Evolutionary conservation across 2,329 filamentous ascomycete genomes (phyloP).

Genomic region (Proliferodiscus dingleyae): DNA sequence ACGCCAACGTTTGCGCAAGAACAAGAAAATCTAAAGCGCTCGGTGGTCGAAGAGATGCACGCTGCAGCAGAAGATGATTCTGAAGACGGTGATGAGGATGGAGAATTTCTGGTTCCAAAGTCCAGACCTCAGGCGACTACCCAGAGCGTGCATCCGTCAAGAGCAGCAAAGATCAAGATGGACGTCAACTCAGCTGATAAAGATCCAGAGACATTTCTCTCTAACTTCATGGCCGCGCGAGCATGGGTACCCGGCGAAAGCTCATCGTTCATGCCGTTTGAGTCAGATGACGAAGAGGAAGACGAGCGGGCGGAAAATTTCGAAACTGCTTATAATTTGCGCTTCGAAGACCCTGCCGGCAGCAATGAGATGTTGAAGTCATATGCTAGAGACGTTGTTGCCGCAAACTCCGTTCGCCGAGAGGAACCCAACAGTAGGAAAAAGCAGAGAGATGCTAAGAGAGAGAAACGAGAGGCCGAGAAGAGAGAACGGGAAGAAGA

Average conservation of each 20-base stretch:
- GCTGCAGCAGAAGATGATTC: conserved; percentile 46
- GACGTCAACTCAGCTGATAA: conserved; percentile 76
- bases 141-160: conserved; percentile 52
- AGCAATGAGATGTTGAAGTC: conserved; percentile 84
- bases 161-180: conserved; percentile 45
- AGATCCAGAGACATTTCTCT: conserved; percentile 88
- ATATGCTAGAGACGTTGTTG: conserved; percentile 81
- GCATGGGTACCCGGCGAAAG: conserved; percentile 75
- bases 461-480: conserved; percentile 71
- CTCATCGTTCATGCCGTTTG: conserved; percentile 71
- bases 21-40: conserved; percentile 75
- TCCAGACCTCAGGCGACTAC: conserved; percentile 36
- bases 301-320: conserved; percentile 76
- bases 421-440: conserved; percentile 75
- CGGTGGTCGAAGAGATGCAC: conserved; percentile 77
- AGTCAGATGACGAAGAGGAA: conserved; percentile 78
- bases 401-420: conserved; percentile 76
- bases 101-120: conserved; percentile 72
- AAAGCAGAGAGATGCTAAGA: conserved; percentile 72
- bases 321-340: conserved; percentile 90
- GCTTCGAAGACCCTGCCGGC: conserved; percentile 87
- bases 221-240: conserved; percentile 87
- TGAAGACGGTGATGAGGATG: conserved; percentile 48
- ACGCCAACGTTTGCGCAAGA: conserved; percentile 76
- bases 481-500: conserved; percentile 74